Conservation (phyloP, 257 asterid genomes). For the Ocimum tenuiflorum region DNA sequence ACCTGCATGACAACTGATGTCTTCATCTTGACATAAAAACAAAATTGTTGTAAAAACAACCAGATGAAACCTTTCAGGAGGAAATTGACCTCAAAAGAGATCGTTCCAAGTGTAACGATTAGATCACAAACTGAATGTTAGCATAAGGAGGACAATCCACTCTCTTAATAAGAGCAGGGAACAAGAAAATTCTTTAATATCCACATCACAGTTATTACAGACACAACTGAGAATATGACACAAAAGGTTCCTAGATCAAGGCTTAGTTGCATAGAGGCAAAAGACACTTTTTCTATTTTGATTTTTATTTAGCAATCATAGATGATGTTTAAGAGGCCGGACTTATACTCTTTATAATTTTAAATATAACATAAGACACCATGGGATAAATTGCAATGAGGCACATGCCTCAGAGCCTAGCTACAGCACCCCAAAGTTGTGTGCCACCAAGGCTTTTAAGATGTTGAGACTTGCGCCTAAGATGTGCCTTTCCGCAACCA, state of each 20-base stretch:
- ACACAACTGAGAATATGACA: neutral
- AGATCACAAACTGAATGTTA: neutral
- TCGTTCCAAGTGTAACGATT: neutral
- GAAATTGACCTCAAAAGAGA: neutral
- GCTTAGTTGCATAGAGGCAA: neutral
- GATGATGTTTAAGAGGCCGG: no score
- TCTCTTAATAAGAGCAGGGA: no score
- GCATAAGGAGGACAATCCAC: no score
- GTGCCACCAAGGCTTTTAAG: neutral
- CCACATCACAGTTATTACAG: neutral
- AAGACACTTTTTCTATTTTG: neutral
- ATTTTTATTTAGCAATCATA: neutral
- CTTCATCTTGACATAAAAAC: neutral
- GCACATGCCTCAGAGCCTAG: neutral
- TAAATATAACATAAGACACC: no score
- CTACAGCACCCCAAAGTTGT: neutral
- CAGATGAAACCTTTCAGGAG: neutral
- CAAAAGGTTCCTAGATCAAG: neutral
- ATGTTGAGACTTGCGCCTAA: neutral
- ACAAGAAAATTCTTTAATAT: neutral
- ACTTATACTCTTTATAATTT: no score
- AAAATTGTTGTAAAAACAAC: slow-evolving; percentile 5
- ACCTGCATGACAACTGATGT: neutral
- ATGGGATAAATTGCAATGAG: neutral
- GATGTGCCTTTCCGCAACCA: no score